Evolutionary conservation across 495 filamentous ascomycete species (phyloP).

Genomic region (Xylaria curta): DNA sequence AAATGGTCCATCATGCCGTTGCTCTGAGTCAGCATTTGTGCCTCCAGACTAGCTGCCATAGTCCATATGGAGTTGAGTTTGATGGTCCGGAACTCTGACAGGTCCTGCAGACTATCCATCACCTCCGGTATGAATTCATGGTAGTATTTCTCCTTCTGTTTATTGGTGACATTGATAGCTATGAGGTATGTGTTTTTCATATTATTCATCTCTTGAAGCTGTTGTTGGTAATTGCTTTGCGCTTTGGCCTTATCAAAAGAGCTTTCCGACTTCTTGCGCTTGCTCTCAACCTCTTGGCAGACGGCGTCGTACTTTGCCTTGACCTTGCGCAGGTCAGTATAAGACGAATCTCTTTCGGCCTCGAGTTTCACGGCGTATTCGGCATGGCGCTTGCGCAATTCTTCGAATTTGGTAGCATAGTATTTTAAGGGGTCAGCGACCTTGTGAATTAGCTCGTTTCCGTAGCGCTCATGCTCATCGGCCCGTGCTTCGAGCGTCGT

Average conservation of each 20-base stretch:
- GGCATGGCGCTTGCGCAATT: conserved; percentile 87
- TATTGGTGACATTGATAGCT: conserved; percentile 93
- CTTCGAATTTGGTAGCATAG: conserved; percentile 78
- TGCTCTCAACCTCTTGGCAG: conserved; percentile 93
- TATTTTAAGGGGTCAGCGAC: conserved; percentile 85
- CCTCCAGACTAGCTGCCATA: conserved; percentile 79
- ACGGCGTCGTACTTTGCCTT: conserved; percentile 92
- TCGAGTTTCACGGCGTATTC: conserved; percentile 89
- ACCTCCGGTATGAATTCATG: conserved; percentile 95
- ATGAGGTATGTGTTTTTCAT: conserved; percentile 98
- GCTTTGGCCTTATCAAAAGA: conserved; percentile 90
- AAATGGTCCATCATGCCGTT: conserved; percentile 72
- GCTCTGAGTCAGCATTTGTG: conserved; percentile 70
- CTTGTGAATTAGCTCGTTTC: conserved; percentile 72
- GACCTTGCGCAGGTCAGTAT: conserved; percentile 83
- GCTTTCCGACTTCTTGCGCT: conserved; percentile 91
- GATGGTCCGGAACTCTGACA: conserved; percentile 83
- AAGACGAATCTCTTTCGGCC: conserved; percentile 82
- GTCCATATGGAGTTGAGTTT: conserved; percentile 89
- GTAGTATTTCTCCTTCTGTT: conserved; percentile 94
- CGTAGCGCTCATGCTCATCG: conserved; percentile 85
- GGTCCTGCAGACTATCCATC: conserved; percentile 86
- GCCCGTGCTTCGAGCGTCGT: conserved; percentile 87
- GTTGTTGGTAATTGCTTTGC: conserved; percentile 86
- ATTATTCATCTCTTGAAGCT: conserved; percentile 92